Evolutionary conservation across 257 asterid genomes (phyloP).

Genomic region (Voacanga thouarsii): DNA sequence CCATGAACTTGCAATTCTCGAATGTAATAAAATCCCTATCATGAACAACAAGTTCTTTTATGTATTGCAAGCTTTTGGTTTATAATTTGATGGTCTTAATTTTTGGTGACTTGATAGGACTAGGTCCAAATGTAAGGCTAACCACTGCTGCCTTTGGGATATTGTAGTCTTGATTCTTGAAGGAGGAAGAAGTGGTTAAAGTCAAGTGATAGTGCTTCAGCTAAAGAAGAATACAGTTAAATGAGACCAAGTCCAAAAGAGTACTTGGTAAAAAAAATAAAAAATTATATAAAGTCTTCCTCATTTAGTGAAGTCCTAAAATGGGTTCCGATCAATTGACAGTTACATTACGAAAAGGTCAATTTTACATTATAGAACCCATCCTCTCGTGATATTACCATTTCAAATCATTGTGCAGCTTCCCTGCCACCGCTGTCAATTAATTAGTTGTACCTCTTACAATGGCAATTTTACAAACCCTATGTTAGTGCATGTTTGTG

Average conservation of each 20-base stretch:
- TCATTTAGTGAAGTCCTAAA: not conserved
- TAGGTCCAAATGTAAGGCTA: not conserved
- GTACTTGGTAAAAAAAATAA: not conserved
- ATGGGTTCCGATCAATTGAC: not conserved
- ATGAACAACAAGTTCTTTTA: too few species aligned
- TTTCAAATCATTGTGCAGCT: not conserved
- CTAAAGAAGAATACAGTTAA: constrained; percentile 7
- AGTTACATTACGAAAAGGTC: not conserved
- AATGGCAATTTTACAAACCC: not conserved
- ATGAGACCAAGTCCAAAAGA: constrained; percentile 6
- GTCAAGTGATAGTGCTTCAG: not conserved
- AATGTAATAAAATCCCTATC: too few species aligned
- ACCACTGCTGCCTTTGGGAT: not conserved
- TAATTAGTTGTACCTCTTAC: not conserved
- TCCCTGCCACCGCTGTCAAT: not conserved
- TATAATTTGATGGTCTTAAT: not conserved
- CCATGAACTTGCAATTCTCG: too few species aligned
- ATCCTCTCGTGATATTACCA: not conserved
- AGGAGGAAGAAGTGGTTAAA: not conserved
- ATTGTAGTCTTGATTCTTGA: not conserved
- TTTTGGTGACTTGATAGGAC: not conserved
- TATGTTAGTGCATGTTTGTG: too few species aligned
- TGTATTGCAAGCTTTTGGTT: too few species aligned
- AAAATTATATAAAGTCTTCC: not conserved
- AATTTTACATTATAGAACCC: not conserved